A percentile compares a stretch with the other conserved stretches of the same genome.
phyloP scores from a whole-genome alignment of 2,329 filamentous ascomycete species.

The Chaetomiaceae sp. region DNA sequence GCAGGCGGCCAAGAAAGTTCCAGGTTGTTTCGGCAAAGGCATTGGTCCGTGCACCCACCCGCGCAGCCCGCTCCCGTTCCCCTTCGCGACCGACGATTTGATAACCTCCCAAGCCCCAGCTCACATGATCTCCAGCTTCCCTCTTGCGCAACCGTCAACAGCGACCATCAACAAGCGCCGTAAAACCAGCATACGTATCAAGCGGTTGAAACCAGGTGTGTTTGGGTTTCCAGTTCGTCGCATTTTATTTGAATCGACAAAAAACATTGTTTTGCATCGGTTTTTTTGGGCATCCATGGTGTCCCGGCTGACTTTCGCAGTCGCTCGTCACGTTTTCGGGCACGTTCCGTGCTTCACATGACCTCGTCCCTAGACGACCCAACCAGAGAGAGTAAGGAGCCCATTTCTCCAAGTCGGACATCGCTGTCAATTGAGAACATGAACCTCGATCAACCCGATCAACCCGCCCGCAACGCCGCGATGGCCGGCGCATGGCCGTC shows the following conservation, averaged over 20 bases:
- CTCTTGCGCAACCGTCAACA: constrained; percentile 21
- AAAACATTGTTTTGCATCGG: constrained; percentile 9
- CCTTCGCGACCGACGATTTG: constrained; percentile 17
- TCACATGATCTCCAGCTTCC: constrained; percentile 26
- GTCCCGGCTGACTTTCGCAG: constrained; percentile 21
- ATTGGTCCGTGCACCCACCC: constrained; percentile 21
- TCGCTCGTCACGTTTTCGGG: constrained; percentile 28
- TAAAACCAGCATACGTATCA: constrained; percentile 9
- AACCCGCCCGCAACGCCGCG: background rate
- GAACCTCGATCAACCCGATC: too few species aligned
- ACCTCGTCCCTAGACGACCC: constrained; percentile 21
- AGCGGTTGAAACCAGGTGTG: constrained; percentile 26
- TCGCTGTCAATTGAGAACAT: constrained; percentile 8
- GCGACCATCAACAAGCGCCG: constrained; percentile 11
- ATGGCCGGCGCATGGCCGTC: background rate
- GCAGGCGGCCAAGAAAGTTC: background rate
- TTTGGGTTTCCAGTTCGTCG: background rate
- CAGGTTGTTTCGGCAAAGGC: constrained; percentile 11
- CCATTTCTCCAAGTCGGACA: background rate
- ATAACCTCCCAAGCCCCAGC: constrained; percentile 23
- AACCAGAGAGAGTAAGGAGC: constrained; percentile 21
- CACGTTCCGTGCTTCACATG: constrained; percentile 29
- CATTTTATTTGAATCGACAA: constrained; percentile 9
- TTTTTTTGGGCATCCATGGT: constrained; percentile 8
- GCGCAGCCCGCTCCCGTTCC: constrained; percentile 6